Conservation (phyloP, 2,329 filamentous ascomycete species). For the Plectosphaerella sp. region DNA sequence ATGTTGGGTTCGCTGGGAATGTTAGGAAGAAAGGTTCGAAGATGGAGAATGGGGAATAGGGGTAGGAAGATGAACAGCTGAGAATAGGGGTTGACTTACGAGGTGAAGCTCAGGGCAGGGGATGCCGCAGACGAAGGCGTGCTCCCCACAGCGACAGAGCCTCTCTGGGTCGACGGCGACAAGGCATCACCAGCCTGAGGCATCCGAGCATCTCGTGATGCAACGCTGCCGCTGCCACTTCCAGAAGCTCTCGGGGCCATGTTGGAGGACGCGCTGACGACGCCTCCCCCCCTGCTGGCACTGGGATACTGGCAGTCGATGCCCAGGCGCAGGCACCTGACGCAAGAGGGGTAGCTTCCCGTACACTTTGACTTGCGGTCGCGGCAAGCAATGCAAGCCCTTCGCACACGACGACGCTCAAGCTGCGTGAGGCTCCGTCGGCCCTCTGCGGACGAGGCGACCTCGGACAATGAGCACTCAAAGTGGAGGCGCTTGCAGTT, state of each 20-base stretch:
- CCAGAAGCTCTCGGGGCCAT: too few relatives aligned
- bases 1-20: constrained; percentile 1
- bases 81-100: background rate
- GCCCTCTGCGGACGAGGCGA: background rate
- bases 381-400: constrained; percentile 6
- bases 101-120: background rate
- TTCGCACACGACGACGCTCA: constrained; percentile 8
- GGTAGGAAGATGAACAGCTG: too few relatives aligned
- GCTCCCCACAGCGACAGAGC: background rate
- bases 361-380: constrained; percentile 10
- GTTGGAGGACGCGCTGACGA: too few relatives aligned
- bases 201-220: too few relatives aligned
- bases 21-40: background rate
- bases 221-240: too few relatives aligned
- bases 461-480: constrained; percentile 6
- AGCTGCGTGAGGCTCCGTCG: constrained; percentile 4
- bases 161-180: too few relatives aligned
- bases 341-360: constrained; percentile 5
- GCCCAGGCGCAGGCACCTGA: constrained; percentile 3
- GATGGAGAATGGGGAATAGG: background rate
- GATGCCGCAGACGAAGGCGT: background rate
- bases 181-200: too few relatives aligned
- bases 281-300: background rate
- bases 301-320: constrained; percentile 6
- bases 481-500: constrained; percentile 9